Percentiles rank a stretch among this genome's conserved stretches.
phyloP scores from a whole-genome alignment of 768 basidiomycete genomes.

The Crepidotus variabilis region DNA sequence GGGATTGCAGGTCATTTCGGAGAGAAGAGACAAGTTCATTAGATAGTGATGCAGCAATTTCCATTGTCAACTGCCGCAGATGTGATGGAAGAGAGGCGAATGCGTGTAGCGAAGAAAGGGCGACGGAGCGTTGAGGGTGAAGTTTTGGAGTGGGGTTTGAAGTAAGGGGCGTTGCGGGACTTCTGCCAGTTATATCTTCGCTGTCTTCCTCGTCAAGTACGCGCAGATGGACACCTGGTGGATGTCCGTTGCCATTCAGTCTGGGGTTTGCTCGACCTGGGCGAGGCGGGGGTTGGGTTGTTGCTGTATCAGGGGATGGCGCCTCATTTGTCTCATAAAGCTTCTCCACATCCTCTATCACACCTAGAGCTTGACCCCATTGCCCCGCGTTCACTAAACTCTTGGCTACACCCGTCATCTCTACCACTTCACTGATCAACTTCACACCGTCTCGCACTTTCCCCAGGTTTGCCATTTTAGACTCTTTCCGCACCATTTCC shows the following conservation, averaged over 20 bases:
- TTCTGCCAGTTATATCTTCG: constrained; percentile 11
- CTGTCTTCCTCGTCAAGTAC: constrained; percentile 35
- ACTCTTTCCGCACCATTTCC: constrained; percentile 63
- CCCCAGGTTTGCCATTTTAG: constrained; percentile 56
- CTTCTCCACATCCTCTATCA: constrained; percentile 64
- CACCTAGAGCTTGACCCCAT: constrained; percentile 79
- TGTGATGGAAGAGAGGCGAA: constrained; percentile 75
- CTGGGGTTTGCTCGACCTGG: constrained; percentile 2
- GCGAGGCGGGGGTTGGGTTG: constrained; percentile 2
- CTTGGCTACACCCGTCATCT: constrained; percentile 70
- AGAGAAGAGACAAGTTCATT: constrained; percentile 74
- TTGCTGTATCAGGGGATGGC: constrained; percentile 2
- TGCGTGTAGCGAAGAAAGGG: constrained; percentile 66
- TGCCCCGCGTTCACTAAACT: constrained; percentile 80
- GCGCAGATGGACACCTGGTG: constrained; percentile 22
- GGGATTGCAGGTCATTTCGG: constrained; percentile 58
- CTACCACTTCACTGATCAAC: constrained; percentile 66
- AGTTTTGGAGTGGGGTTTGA: constrained; percentile 12
- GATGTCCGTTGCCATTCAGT: constrained; percentile 18
- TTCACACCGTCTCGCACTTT: constrained; percentile 59
- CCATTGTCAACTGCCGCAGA: constrained; percentile 64
- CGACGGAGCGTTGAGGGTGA: constrained; percentile 32
- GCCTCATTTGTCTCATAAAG: constrained; percentile 41
- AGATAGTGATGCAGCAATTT: constrained; percentile 75
- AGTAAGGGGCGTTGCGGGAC: constrained; percentile 7